Conservation (phyloP, 345 rosid species). For the Bruguiera parviflora region DNA sequence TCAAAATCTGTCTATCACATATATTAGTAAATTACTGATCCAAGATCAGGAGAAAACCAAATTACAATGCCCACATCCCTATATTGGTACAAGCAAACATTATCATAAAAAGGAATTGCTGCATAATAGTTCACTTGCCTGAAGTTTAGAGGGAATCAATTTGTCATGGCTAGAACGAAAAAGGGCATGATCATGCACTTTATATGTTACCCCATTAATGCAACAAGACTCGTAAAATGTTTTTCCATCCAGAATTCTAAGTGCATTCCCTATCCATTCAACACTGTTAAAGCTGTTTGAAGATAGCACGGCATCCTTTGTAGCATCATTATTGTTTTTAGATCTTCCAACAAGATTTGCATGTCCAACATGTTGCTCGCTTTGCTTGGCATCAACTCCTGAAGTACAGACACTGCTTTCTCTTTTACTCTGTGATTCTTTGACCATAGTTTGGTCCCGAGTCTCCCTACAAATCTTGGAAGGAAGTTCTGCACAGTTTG, state of each 20-base stretch:
- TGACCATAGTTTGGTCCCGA: constrained; percentile 8
- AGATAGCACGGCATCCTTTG: constrained; percentile 17
- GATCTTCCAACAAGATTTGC: constrained; percentile 29
- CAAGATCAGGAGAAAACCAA: background rate
- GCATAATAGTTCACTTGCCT: constrained; percentile 34
- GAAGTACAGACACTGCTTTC: constrained; percentile 19
- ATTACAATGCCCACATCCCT: background rate
- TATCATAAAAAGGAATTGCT: background rate
- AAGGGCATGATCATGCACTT: constrained; percentile 56
- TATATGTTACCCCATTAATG: constrained; percentile 47
- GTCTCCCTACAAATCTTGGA: constrained; percentile 1
- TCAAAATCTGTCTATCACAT: background rate
- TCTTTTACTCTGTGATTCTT: constrained; percentile 19
- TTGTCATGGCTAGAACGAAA: constrained; percentile 38
- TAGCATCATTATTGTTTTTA: constrained; percentile 14
- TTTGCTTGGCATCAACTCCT: constrained; percentile 19
- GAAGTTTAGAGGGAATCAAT: constrained; percentile 56
- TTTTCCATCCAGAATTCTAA: constrained; percentile 44
- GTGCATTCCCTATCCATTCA: constrained; percentile 42
- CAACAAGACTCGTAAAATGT: constrained; percentile 47
- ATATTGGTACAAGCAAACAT: background rate
- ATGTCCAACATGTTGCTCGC: constrained; percentile 22
- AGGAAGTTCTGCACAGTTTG: constrained; percentile 29
- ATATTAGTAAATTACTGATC: background rate
- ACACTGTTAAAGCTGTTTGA: constrained; percentile 27